phyloP scores from a whole-genome alignment of 164 flowering plant species.

The Nelumbo lutea region DNA sequence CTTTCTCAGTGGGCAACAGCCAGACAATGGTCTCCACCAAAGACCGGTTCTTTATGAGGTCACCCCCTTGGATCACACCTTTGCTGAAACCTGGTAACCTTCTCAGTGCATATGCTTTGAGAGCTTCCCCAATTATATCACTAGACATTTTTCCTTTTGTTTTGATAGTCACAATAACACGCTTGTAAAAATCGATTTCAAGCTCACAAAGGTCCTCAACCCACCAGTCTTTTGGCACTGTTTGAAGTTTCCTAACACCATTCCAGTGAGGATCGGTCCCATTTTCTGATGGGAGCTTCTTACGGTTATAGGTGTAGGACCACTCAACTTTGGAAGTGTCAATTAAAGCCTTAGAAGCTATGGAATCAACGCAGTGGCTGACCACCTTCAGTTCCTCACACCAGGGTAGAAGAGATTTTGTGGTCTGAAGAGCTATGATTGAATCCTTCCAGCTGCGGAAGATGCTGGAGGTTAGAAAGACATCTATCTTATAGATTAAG shows the following conservation, averaged over 20 bases:
- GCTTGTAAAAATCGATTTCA: constrained; percentile 66
- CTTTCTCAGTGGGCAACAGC: constrained; percentile 67
- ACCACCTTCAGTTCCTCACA: constrained; percentile 71
- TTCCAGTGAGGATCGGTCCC: constrained; percentile 49
- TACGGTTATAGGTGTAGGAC: constrained; percentile 82
- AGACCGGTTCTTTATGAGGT: constrained; percentile 32
- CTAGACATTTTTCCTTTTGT: constrained; percentile 38
- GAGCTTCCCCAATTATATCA: constrained; percentile 77
- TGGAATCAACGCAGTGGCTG: constrained; percentile 59
- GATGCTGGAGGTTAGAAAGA: constrained; percentile 78
- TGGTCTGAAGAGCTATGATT: constrained; percentile 78
- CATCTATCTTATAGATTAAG: constrained; percentile 76
- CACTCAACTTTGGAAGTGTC: constrained; percentile 80
- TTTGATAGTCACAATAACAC: constrained; percentile 48
- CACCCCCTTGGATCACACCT: constrained; percentile 37
- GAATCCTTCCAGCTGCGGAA: constrained; percentile 94
- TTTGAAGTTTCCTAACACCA: constrained; percentile 41
- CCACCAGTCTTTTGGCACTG: constrained; percentile 95
- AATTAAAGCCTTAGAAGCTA: constrained; percentile 69
- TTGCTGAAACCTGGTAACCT: constrained; percentile 65
- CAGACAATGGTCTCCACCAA: constrained; percentile 57
- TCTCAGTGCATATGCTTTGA: constrained; percentile 69
- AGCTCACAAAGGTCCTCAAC: constrained; percentile 89
- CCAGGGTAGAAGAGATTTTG: constrained; percentile 50
- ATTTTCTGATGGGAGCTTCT: constrained; percentile 65